A percentile compares a stretch with the other conserved stretches of the same genome.
These are phyloP conservation scores for Globisporangium spiculum DNA, from an alignment of 352 stramenopile species.

Conservation along the genomic window DNA sequence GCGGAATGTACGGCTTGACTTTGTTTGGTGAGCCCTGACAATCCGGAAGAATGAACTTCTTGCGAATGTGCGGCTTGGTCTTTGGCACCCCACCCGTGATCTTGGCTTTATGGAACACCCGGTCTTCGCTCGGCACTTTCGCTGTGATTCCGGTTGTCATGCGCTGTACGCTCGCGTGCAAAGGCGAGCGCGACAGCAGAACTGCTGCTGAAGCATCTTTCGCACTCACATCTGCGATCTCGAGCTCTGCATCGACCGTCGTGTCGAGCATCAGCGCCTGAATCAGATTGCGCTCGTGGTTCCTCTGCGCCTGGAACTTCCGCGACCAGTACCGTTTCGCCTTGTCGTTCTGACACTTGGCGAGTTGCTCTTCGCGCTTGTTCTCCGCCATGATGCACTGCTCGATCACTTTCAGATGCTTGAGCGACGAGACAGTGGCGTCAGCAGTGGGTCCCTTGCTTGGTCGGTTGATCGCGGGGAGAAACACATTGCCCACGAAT, in stretches of 20 bases:
- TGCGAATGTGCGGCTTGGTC: conserved; percentile 37
- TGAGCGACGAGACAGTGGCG: conserved; percentile 26
- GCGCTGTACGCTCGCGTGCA: neutral
- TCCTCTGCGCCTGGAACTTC: conserved; percentile 56
- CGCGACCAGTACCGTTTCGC: conserved; percentile 46
- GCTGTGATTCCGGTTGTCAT: conserved; percentile 25
- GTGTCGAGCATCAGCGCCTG: conserved; percentile 53
- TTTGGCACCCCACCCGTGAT: conserved; percentile 29
- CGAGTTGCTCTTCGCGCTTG: conserved; percentile 54
- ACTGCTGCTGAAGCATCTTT: neutral
- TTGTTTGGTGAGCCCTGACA: conserved; percentile 41
- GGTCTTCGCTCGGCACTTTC: conserved; percentile 27
- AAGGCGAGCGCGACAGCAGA: neutral
- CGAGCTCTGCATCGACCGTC: conserved; percentile 25
- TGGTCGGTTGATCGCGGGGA: conserved; percentile 43
- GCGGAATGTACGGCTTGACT: conserved; percentile 11
- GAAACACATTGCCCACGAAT: conserved; percentile 61
- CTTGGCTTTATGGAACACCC: conserved; percentile 38
- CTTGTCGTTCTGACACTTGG: conserved; percentile 42
- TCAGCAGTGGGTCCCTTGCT: conserved; percentile 12
- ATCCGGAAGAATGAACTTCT: conserved; percentile 37
- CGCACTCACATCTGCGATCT: conserved; percentile 30
- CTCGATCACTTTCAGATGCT: conserved; percentile 70
- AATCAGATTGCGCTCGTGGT: conserved; percentile 54
- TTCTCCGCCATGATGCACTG: conserved; percentile 74